Evolutionary conservation across 2,329 filamentous ascomycete genomes (phyloP), one percentile per base, ranked within the genome.

Genomic region (Aspergillus quadricinctus): DNA sequence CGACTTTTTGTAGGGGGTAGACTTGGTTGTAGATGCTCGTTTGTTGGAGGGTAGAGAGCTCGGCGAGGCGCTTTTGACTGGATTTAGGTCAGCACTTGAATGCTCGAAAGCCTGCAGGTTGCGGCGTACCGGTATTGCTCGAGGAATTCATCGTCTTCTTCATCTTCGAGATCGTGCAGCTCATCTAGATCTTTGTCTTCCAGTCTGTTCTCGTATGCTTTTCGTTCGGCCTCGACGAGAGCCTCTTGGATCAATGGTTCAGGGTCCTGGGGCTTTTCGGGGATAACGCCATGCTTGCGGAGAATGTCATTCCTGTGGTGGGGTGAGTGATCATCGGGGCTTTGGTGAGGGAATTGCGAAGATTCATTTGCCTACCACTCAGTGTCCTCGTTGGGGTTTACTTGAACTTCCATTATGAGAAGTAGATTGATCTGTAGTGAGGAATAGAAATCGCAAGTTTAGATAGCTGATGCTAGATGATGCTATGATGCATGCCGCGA

Each of bases 221-320:
- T 81, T 65, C 87, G 81, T 57, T 89, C 85, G 11, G 90, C 94
- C 77, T 96, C 90, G 21, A 88, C 75, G 49, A 99, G 84, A 3
- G 94, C 94, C 79, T 97, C 93, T 77, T 99, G 89, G 67, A 99
- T 97, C 78, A 96, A 88, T 6, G 92, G 92, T 2, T 94, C 97
- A 2, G 94, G 94, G 48, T 93, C 96, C 3, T 92, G 92, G 0
- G 93, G 92, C 72, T 96, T 97, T 73, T 97, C 92, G n/a, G 94
- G 94, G 60, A 99, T 97, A 64, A 99, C 82, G 63, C 92, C 91
- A 79, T 99, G 92, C 75, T 96, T 95, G 66, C 94, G 90, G 56
- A 99, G 86, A 69, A 99, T 99, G 66, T 99, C 94, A 73, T 99
- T 99, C 92, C 92, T 97, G 64, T 57, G 52, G 46, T n/a, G 45